Evolutionary conservation across 768 basidiomycete species (phyloP), one percentile per base, ranked within the genome.

Genomic region (Leccinum imitatum): DNA sequence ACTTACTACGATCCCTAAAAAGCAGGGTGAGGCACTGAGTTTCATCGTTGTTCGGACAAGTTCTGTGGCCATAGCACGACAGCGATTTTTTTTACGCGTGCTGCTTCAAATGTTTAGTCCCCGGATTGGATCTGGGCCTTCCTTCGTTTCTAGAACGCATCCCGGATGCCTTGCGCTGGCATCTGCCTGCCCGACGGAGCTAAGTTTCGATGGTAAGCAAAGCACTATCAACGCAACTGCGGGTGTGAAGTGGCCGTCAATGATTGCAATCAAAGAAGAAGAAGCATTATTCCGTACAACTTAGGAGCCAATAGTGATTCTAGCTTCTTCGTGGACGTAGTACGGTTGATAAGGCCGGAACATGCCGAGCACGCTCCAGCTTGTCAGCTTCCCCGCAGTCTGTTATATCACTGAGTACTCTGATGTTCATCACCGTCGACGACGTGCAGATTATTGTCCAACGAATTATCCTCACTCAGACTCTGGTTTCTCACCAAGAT

Each of bases 401-500:
- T 6, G 5, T 2, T 3, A 15, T 13, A 35, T 14, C 35, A 37
- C 33, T 33, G 31, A 30, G 8, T n/a, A 44, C 41, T 44, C 41
- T 44, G n/a, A 44, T 44, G 41, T 44, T n/a, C 41, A n/a, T 19
- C n/a, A 19, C 10, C n/a, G 41, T 44, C n/a, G n/a, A n/a, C 41
- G 5, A 19, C 41, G 41, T 41, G 41, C 9, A n/a, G 9, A 41
- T 41, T 4, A n/a, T n/a, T 17, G 8, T 9, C 17, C 17, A 17
- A 41, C 39, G 17, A 9, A 35, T 13, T 39, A 39, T 39, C 37
- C 37, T 17, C 37, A 41, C 7, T 41, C 41, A n/a, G 41, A 3
- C 41, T 19, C 10, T 44, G 41, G 41, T 44, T 44, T 19, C 4
- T 44, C 41, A n/a, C 41, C 63, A 54, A 57, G 54, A 59, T 50